A percentile compares a stretch with the other conserved stretches of the same genome.
phyloP scores from a whole-genome alignment of 1,284 basidiomycete genomes.

The Irpex sp. region DNA sequence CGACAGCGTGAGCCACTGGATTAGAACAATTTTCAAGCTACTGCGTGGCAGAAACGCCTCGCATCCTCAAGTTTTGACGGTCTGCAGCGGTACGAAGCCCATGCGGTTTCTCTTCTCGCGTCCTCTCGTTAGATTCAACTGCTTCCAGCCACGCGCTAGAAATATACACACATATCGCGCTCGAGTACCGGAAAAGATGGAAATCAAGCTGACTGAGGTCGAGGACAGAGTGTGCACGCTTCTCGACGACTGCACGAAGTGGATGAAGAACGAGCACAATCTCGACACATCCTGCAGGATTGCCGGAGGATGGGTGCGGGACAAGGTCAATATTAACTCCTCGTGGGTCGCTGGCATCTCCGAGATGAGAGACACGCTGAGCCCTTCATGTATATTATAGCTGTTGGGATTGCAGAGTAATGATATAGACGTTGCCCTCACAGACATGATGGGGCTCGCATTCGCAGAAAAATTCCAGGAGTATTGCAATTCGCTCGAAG shows the following conservation, averaged over 20 bases:
- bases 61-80: neutral
- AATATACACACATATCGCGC: conserved; percentile 10
- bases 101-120: neutral
- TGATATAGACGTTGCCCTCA: conserved; percentile 93
- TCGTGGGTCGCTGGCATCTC: conserved; percentile 2
- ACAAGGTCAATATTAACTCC: conserved; percentile 70
- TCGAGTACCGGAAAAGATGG: conserved; percentile 19
- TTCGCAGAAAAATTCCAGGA: conserved; percentile 83
- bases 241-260: conserved; percentile 62
- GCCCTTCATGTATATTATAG: conserved; percentile 37
- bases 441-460: conserved; percentile 84
- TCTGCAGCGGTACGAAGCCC: neutral
- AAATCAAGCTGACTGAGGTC: conserved; percentile 48
- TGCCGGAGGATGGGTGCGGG: conserved; percentile 95
- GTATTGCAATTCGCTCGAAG: conserved; percentile 57
- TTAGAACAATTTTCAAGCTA: neutral
- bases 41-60: neutral
- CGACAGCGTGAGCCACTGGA: neutral
- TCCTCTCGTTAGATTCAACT: neutral
- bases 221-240: conserved; percentile 62
- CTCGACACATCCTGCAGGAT: conserved; percentile 74
- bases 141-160: conserved; percentile 7
- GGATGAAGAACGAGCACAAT: conserved; percentile 47
- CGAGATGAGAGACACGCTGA: neutral
- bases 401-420: conserved; percentile 81